phyloP scores from a whole-genome alignment of 164 flowering plant genomes.

The Vitis amurensis region DNA sequence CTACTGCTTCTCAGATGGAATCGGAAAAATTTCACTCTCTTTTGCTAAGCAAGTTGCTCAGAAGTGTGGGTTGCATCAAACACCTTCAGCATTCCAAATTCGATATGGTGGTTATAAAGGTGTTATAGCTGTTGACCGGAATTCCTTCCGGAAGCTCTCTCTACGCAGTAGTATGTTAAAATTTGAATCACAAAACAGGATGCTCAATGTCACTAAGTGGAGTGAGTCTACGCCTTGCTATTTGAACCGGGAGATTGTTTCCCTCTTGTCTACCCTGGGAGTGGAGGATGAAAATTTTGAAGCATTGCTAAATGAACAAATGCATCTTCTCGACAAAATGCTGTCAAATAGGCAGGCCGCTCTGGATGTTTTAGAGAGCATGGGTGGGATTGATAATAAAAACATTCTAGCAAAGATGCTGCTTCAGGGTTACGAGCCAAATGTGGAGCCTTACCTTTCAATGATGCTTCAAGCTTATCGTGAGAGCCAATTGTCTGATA shows the following conservation, averaged over 20 bases:
- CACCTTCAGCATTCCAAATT: conserved; percentile 93
- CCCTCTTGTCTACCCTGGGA: conserved; percentile 86
- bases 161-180: conserved; percentile 85
- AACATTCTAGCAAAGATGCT: conserved; percentile 60
- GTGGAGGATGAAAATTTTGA: conserved; percentile 59
- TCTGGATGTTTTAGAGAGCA: conserved; percentile 51
- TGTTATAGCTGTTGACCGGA: conserved; percentile 81
- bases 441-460: conserved; percentile 73
- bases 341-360: conserved; percentile 58
- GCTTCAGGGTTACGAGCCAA: conserved; percentile 72
- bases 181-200: conserved; percentile 73
- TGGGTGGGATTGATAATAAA: conserved; percentile 36
- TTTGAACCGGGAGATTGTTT: conserved; percentile 79
- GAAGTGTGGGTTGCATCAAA: conserved; percentile 55
- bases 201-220: conserved; percentile 85
- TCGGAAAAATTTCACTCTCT: conserved; percentile 76
- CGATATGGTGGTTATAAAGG: conserved; percentile 98
- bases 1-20: conserved; percentile 97
- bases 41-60: conserved; percentile 75
- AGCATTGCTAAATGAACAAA: conserved; percentile 56
- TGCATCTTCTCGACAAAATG: conserved; percentile 58
- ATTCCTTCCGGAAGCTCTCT: conserved; percentile 76
- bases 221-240: conserved; percentile 79
- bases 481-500: conserved; percentile 61
- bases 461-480: conserved; percentile 77